phyloP scores from a whole-genome alignment of 306 rosid genomes.

The Dalbergia oliveri region DNA sequence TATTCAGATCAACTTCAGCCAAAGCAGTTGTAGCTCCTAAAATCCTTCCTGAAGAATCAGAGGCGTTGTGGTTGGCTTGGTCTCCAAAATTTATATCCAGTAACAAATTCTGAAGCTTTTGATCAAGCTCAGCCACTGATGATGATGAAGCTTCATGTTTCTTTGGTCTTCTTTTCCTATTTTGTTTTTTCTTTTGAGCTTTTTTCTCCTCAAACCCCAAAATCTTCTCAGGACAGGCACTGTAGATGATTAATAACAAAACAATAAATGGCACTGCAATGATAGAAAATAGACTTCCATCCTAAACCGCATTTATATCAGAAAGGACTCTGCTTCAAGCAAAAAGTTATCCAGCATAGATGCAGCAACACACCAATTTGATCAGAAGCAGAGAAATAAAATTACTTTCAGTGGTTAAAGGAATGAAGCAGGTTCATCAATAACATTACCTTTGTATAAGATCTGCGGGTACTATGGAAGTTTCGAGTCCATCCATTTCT shows the following conservation, averaged over 20 bases:
- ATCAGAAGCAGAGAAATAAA: conserved; percentile 17
- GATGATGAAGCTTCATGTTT: conserved; percentile 54
- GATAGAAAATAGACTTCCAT: background rate
- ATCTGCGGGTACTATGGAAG: conserved; percentile 71
- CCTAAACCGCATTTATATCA: background rate
- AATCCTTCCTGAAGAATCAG: conserved; percentile 38
- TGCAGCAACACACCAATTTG: background rate
- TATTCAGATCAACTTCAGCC: conserved; percentile 47
- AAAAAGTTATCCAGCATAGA: conserved; percentile 2
- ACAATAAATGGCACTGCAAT: background rate
- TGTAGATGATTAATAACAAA: conserved; percentile 46
- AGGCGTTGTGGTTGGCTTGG: conserved; percentile 34
- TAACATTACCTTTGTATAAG: conserved; percentile 65
- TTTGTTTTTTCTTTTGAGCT: conserved; percentile 63
- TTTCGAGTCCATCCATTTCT: conserved; percentile 66
- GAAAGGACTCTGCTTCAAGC: background rate
- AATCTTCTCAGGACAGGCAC: conserved; percentile 90
- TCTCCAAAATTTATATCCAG: conserved; percentile 60
- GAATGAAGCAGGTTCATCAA: conserved; percentile 33
- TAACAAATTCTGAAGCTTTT: conserved; percentile 61
- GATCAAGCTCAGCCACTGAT: conserved; percentile 69
- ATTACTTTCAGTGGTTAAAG: conserved; percentile 41
- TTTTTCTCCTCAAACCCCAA: conserved; percentile 64
- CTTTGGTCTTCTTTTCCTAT: conserved; percentile 62
- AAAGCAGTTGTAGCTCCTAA: conserved; percentile 34